These are phyloP conservation scores for Candida verbasci DNA, from an alignment of 805 yeast genomes.

Conservation along the genomic window DNA sequence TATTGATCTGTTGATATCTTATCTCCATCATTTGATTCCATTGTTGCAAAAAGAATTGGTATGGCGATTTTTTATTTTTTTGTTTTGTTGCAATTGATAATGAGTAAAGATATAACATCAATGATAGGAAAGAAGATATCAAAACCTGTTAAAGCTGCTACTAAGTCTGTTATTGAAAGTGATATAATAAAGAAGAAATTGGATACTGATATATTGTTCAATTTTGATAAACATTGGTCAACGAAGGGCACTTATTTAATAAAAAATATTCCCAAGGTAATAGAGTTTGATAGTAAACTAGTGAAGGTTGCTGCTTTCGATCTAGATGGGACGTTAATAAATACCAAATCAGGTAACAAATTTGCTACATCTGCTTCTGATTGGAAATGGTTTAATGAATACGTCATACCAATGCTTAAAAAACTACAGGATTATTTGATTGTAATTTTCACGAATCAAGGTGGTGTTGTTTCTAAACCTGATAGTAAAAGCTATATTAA, in stretches of 20 bases:
- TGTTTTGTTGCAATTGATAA: not conserved
- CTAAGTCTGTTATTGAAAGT: too few species aligned
- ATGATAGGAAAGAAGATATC: constrained; percentile 8
- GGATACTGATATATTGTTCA: not conserved
- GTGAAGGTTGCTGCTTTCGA: constrained; percentile 70
- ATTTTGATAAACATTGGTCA: constrained; percentile 15
- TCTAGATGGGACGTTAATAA: constrained; percentile 74
- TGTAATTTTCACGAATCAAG: constrained; percentile 86
- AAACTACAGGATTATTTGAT: constrained; percentile 31
- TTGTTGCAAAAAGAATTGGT: too few species aligned
- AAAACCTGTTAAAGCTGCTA: too few species aligned
- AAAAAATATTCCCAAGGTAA: constrained; percentile 30
- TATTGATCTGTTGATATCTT: constrained; percentile 37
- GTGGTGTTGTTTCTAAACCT: constrained; percentile 47
- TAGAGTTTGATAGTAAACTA: constrained; percentile 7
- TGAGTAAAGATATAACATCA: constrained; percentile 11
- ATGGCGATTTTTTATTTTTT: not conserved
- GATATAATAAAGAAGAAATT: not conserved
- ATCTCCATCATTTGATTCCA: not conserved
- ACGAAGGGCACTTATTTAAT: constrained; percentile 41
- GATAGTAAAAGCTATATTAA: constrained; percentile 30
- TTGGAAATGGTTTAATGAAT: constrained; percentile 54
- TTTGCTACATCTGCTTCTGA: constrained; percentile 61
- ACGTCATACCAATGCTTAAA: constrained; percentile 15
- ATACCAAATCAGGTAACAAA: constrained; percentile 56